phyloP scores from a whole-genome alignment of 768 basidiomycete genomes.

The Cytidiella melzeri region DNA sequence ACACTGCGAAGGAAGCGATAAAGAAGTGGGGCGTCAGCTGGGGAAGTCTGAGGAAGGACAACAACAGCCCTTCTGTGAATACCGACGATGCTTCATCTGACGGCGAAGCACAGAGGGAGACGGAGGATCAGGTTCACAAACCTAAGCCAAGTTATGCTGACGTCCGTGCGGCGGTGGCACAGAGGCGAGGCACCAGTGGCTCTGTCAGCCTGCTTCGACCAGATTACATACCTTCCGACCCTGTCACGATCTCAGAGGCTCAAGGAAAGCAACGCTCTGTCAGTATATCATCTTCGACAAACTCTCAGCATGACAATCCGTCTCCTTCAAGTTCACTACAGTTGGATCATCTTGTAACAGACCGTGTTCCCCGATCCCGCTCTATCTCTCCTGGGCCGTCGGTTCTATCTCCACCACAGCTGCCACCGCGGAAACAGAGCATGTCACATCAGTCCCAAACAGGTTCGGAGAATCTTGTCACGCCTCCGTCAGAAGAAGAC shows the following conservation, averaged over 20 bases:
- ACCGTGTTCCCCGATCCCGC: background rate
- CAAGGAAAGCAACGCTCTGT: conserved; percentile 22
- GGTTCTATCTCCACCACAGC: conserved; percentile 12
- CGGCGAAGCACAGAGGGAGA: conserved; percentile 20
- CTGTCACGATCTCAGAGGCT: conserved; percentile 29
- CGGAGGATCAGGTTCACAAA: conserved; percentile 29
- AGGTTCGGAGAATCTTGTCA: conserved; percentile 10
- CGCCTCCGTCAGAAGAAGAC: conserved; percentile 21
- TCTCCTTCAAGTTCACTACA: conserved; percentile 21
- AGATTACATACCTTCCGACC: conserved; percentile 22
- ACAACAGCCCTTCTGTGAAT: conserved; percentile 24
- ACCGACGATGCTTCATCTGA: conserved; percentile 23
- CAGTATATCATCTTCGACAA: conserved; percentile 22
- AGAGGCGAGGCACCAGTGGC: conserved; percentile 35
- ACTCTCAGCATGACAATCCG: conserved; percentile 19
- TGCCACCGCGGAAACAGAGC: conserved; percentile 24
- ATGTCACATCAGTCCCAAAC: conserved; percentile 18
- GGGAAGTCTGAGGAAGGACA: conserved; percentile 56
- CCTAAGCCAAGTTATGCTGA: conserved; percentile 62
- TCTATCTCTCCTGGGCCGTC: conserved; percentile 4
- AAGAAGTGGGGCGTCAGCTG: conserved; percentile 90
- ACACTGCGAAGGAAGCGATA: conserved; percentile 83
- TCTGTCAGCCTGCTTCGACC: conserved; percentile 9
- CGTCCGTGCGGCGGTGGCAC: conserved; percentile 69
- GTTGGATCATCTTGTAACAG: conserved; percentile 3